These are phyloP conservation scores for Canna indica DNA, from an alignment of 176 grass and related monocot species.

Conservation along the genomic window DNA sequence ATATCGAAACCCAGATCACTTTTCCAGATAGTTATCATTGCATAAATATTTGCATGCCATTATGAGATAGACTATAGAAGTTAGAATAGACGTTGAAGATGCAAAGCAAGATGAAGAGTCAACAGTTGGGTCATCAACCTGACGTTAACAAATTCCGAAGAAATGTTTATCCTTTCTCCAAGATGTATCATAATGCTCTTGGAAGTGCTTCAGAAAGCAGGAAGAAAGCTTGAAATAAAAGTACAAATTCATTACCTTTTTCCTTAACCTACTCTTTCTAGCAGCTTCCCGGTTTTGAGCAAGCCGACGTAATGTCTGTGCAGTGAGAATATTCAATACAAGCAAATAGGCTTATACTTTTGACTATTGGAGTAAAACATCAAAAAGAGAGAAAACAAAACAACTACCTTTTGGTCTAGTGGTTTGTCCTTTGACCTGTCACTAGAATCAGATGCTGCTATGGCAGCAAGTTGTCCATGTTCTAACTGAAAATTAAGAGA, in stretches of 20 bases:
- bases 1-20: neutral
- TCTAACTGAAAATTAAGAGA: neutral
- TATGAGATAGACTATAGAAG: neutral
- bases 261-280: slow-evolving; percentile 96
- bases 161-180: neutral
- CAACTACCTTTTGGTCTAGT: slow-evolving; percentile 66
- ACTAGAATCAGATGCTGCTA: slow-evolving; percentile 16
- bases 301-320: slow-evolving; percentile 68
- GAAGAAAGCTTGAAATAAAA: neutral
- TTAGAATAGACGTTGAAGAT: neutral
- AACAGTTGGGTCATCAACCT: neutral
- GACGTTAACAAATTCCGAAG: neutral
- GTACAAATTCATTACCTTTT: slow-evolving; percentile 49
- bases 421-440: slow-evolving; percentile 48
- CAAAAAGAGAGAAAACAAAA: neutral
- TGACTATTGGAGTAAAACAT: neutral
- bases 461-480: neutral
- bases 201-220: slow-evolving; percentile 7
- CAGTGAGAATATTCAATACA: slow-evolving; percentile 16
- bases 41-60: neutral
- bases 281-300: slow-evolving; percentile 99
- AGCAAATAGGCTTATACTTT: neutral
- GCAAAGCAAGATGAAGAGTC: neutral
- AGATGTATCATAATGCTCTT: neutral
- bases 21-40: neutral